Conservation (phyloP, 169 alveolate genomes). For the Plasmodium vivax region DNA sequence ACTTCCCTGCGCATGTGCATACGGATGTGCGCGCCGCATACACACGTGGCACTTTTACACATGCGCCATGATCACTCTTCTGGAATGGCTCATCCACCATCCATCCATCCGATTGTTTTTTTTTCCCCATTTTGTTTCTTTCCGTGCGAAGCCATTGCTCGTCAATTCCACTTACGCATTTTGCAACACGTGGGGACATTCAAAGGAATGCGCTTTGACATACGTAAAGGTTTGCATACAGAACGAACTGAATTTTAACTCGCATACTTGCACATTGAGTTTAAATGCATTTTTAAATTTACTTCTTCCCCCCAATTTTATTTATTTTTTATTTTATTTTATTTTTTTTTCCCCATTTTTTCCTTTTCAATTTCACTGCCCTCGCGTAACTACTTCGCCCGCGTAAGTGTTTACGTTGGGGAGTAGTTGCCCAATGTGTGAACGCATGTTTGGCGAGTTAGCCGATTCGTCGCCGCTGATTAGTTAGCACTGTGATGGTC, state of each 20-base stretch:
- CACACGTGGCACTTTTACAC: conserved; percentile 2
- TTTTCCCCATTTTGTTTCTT: neutral
- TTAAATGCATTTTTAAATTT: neutral
- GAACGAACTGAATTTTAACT: neutral
- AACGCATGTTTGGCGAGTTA: neutral
- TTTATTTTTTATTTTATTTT: too few species aligned
- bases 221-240: neutral
- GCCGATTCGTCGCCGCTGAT: neutral
- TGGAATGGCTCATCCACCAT: neutral
- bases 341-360: neutral
- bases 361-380: neutral
- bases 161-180: neutral
- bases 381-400: neutral
- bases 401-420: neutral
- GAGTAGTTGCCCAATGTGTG: neutral
- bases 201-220: neutral
- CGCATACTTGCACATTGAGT: neutral
- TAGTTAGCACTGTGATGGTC: neutral
- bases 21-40: neutral
- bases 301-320: neutral
- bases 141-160: neutral
- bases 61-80: neutral
- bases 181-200: neutral
- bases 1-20: neutral
- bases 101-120: neutral